Evolutionary conservation across 805 yeast genomes (phyloP), one percentile per base, ranked within the genome.

Genomic region (Starmerella stellata): DNA sequence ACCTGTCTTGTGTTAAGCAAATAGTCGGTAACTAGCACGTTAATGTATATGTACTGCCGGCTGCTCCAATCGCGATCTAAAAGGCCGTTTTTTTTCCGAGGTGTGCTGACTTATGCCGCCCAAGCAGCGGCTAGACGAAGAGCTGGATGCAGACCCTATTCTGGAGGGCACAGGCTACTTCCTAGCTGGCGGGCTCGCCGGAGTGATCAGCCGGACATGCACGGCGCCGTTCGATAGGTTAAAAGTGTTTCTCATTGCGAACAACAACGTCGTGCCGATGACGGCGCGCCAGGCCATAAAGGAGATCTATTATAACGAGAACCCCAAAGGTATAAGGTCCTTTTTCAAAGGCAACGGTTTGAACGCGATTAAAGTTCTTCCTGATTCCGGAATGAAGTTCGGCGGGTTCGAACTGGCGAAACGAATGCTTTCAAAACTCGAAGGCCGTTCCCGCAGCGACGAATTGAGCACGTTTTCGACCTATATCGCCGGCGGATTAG

Each of bases 211-310:
- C 13, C 73, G 98, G 60, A 83, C 96, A 0, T 78, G 90, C 50
- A 90, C 98, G 0, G 98, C 96, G 0, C 98, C 98, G 9, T 80
- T 90, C 46, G 98, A 90, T 57, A 70, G 98, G 55, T 71, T 90
- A 18, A 90, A 90, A 56, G 96, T 90, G 13, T 90, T 80, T 50
- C 62, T 90, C 36, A 90, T 90, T 51, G 95, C 96, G 1, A 70
- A 93, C 56, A 52, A 8, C 33, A 35, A 3, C 46, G 40, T 14
- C 16, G 34, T 43, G 8, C 47, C 41, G 15, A 75, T 92, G 1
- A 92, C 93, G 0, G 55, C 87, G 18, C 60, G 74, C 2, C 76
- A 82, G 46, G 96, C 95, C 2, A 78, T 85, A 1, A 66, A 72
- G 36, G 70, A 82, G 0, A 59, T 90, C 27, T 90, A 85, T 68